Evolutionary conservation across 2,329 filamentous ascomycete species (phyloP).

Genomic region (Claviceps fusiformis): DNA sequence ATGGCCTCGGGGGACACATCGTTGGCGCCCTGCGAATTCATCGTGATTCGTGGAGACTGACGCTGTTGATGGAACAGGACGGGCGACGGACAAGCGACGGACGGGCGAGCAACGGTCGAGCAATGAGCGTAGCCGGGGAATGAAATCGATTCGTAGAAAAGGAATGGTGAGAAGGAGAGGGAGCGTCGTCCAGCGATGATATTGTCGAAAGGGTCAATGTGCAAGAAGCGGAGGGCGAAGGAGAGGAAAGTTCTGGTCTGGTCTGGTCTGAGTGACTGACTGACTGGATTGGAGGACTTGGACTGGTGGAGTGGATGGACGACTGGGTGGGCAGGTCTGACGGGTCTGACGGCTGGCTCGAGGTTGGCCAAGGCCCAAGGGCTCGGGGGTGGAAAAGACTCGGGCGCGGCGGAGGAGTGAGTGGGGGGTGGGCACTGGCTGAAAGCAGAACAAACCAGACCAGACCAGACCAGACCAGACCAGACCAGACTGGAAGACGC

Average conservation of each 20-base stretch:
- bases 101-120: neutral
- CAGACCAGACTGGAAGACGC: neutral
- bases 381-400: no score
- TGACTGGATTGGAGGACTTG: no score
- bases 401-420: no score
- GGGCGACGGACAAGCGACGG: constrained; percentile 2
- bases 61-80: constrained; percentile 6
- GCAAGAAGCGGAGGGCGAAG: constrained; percentile 21
- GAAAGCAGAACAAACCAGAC: no score
- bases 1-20: constrained; percentile 64
- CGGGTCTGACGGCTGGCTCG: constrained; percentile 2
- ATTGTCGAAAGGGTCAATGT: constrained; percentile 17
- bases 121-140: neutral
- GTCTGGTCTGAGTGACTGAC: constrained; percentile 5
- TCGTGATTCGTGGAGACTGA: constrained; percentile 30
- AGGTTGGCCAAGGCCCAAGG: neutral
- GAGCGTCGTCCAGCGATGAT: constrained; percentile 15
- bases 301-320: no score
- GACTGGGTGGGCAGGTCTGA: constrained; percentile 9
- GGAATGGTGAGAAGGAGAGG: constrained; percentile 7
- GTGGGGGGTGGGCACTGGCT: no score
- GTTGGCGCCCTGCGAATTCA: constrained; percentile 44
- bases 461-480: no score
- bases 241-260: constrained; percentile 9
- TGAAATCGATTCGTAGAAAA: neutral